Conservation (phyloP, 73 alveolate genomes). For the Paramecium octaurelia region DNA sequence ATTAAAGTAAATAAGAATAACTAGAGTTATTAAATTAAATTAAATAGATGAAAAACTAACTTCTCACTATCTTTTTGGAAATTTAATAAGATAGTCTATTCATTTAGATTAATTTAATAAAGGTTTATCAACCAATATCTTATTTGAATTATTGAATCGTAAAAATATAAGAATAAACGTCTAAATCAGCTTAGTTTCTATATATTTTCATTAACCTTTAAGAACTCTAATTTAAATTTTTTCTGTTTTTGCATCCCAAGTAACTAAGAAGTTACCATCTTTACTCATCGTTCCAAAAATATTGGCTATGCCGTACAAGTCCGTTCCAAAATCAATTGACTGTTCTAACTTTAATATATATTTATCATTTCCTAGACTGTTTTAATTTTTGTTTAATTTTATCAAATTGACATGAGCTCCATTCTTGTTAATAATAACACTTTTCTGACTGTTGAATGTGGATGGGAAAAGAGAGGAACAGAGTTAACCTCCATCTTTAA, state of each 20-base stretch:
- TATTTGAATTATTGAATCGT: too few species aligned
- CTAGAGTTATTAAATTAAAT: too few species aligned
- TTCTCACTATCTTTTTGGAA: too few species aligned
- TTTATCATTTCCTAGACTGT: not conserved
- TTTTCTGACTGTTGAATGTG: not conserved
- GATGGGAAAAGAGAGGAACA: not conserved
- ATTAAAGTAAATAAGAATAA: too few species aligned
- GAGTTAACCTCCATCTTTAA: not conserved
- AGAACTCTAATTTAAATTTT: not conserved
- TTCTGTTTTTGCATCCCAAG: not conserved
- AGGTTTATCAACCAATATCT: too few species aligned
- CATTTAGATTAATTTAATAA: too few species aligned
- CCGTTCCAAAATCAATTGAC: not conserved
- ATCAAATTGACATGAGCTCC: not conserved
- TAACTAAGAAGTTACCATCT: not conserved
- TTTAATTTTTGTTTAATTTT: not conserved
- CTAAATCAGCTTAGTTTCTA: too few species aligned
- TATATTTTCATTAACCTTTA: not conserved
- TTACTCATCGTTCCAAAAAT: not conserved
- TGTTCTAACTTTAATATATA: not conserved
- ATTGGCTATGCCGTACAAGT: not conserved
- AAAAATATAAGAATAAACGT: too few species aligned
- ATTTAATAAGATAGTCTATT: too few species aligned
- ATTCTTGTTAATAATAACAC: not conserved
- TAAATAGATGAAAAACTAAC: too few species aligned